A percentile compares a stretch with the other conserved stretches of the same genome.
Conservation (phyloP, 768 basidiomycete species). For the Coprinellus aureogranulatus region DNA sequence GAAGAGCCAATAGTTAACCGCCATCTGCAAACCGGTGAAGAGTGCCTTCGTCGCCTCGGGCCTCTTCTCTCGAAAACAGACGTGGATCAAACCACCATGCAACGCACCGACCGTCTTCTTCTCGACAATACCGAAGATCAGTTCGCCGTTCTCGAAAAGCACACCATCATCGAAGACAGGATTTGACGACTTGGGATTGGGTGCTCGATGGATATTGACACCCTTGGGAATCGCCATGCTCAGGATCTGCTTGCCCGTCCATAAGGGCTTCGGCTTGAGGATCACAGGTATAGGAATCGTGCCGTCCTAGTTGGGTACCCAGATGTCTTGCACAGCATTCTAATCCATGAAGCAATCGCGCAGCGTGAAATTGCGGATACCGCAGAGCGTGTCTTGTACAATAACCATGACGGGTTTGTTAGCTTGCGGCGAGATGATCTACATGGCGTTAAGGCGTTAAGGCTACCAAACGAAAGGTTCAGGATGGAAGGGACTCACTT, state of each 20-base stretch:
- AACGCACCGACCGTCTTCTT: conserved; percentile 99
- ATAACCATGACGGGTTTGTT: conserved; percentile 99
- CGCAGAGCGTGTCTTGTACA: conserved; percentile 97
- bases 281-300: conserved; percentile 88
- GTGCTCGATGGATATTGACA: conserved; percentile 84
- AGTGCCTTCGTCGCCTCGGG: conserved; percentile 86
- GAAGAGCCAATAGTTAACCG: conserved; percentile 98
- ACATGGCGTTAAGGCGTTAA: conserved; percentile 9
- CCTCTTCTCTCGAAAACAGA: conserved; percentile 97
- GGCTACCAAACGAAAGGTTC: conserved; percentile 2
- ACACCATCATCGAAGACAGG: conserved; percentile 93
- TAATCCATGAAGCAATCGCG: conserved; percentile 95
- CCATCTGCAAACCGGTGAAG: conserved; percentile 90
- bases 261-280: conserved; percentile 93
- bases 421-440: conserved; percentile 99
- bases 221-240: conserved; percentile 91
- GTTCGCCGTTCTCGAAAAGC: conserved; percentile 94
- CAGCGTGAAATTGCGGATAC: conserved; percentile 94
- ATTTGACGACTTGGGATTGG: conserved; percentile 75
- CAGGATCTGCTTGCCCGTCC: conserved; percentile 97
- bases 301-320: conserved; percentile 99
- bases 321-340: conserved; percentile 95
- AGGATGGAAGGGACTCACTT: conserved; percentile 52
- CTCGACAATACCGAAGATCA: conserved; percentile 92
- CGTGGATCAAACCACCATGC: conserved; percentile 91